A percentile compares a stretch with the other conserved stretches of the same genome.
phyloP scores from a whole-genome alignment of 2,329 filamentous ascomycete genomes.

The Xylaria digitata region DNA sequence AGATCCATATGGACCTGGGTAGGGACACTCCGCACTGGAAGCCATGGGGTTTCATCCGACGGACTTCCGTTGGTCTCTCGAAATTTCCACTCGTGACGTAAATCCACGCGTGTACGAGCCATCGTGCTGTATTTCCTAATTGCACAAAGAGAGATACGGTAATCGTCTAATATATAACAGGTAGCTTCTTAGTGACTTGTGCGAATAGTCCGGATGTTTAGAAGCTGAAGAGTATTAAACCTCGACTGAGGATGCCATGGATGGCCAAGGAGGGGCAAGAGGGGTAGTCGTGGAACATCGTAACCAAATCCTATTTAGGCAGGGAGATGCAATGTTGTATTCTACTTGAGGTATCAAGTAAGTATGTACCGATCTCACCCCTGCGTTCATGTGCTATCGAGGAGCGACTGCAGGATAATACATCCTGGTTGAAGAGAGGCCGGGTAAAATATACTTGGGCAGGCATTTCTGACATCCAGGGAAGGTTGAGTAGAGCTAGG shows the following conservation, averaged over 20 bases:
- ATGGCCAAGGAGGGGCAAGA: slow-evolving; percentile 18
- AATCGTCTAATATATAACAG: not conserved
- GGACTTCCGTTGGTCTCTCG: slow-evolving; percentile 25
- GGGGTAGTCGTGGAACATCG: slow-evolving; percentile 26
- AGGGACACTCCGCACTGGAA: slow-evolving; percentile 51
- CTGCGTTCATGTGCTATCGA: not conserved
- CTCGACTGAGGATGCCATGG: not conserved
- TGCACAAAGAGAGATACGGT: not conserved
- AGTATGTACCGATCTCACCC: not conserved
- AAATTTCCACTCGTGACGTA: slow-evolving; percentile 33
- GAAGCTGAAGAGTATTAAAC: not conserved
- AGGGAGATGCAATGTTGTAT: slow-evolving; percentile 14
- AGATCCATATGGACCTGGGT: slow-evolving; percentile 55
- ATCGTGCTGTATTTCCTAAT: slow-evolving; percentile 6
- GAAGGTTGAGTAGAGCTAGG: no score
- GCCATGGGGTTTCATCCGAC: slow-evolving; percentile 45
- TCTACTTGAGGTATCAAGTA: not conserved
- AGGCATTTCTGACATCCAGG: not conserved
- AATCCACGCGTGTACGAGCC: slow-evolving; percentile 24
- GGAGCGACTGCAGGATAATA: not conserved
- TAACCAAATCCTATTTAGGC: slow-evolving; percentile 6
- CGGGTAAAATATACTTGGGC: not conserved
- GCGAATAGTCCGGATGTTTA: not conserved
- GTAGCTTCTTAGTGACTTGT: not conserved
- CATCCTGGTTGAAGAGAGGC: not conserved